phyloP scores from a whole-genome alignment of 805 yeast genomes.

The Metschnikowia gruessii region DNA sequence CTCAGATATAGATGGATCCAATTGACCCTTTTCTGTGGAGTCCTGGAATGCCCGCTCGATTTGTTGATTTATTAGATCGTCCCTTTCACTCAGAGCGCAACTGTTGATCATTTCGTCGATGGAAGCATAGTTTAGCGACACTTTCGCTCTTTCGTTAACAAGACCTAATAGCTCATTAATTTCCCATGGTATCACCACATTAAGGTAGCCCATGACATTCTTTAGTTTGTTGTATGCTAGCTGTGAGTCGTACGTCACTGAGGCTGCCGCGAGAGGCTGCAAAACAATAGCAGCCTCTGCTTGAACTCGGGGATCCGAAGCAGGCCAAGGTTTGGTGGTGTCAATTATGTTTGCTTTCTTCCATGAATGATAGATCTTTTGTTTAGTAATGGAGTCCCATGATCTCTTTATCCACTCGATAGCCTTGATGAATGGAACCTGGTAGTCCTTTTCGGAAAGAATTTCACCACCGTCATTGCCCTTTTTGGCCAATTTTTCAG shows the following conservation, averaged over 20 bases:
- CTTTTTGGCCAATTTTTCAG: background rate
- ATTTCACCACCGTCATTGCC: slow-evolving; percentile 23
- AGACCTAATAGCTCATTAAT: slow-evolving; percentile 52
- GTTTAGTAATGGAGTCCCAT: slow-evolving; percentile 46
- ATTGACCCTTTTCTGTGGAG: background rate
- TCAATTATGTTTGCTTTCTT: slow-evolving; percentile 33
- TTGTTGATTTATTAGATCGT: slow-evolving; percentile 1
- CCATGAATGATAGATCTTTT: slow-evolving; percentile 36
- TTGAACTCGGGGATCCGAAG: slow-evolving; percentile 12
- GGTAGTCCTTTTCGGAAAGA: slow-evolving; percentile 40
- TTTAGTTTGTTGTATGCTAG: slow-evolving; percentile 42
- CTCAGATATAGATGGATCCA: background rate
- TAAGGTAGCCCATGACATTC: slow-evolving; percentile 45
- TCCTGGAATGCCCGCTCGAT: background rate
- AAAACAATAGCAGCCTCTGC: slow-evolving; percentile 17
- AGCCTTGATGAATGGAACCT: slow-evolving; percentile 51
- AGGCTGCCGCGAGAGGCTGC: slow-evolving; percentile 11
- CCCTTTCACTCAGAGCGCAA: slow-evolving; percentile 47
- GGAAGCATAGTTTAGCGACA: slow-evolving; percentile 48
- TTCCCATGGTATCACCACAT: slow-evolving; percentile 57
- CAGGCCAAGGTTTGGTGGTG: slow-evolving; percentile 30
- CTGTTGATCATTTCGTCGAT: slow-evolving; percentile 61
- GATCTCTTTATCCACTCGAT: slow-evolving; percentile 57
- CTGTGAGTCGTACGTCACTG: slow-evolving; percentile 19
- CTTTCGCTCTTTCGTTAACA: slow-evolving; percentile 41